phyloP scores from a whole-genome alignment of 2,329 filamentous ascomycete species.

The Aspergillus unguis region DNA sequence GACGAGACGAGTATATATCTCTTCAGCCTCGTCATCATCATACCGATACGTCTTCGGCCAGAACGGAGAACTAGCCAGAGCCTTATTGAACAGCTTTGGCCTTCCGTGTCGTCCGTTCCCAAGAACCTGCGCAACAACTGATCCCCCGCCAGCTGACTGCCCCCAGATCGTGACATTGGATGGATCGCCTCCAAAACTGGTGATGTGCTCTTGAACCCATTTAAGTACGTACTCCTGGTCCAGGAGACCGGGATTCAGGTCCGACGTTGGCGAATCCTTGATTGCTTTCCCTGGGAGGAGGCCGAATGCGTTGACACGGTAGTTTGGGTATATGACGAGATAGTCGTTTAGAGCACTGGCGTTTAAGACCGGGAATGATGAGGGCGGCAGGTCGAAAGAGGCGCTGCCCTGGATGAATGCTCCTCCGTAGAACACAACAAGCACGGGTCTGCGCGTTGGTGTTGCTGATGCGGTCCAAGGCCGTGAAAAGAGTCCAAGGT shows the following conservation, averaged over 20 bases:
- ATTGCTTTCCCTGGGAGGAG: slow-evolving; percentile 52
- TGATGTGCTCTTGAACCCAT: slow-evolving; percentile 55
- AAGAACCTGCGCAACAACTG: slow-evolving; percentile 40
- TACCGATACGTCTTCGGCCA: slow-evolving; percentile 59
- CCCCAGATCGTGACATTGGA: slow-evolving; percentile 54
- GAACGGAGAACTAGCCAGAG: slow-evolving; percentile 54
- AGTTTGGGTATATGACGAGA: slow-evolving; percentile 53
- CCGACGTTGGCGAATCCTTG: slow-evolving; percentile 41
- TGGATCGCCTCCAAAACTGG: slow-evolving; percentile 53
- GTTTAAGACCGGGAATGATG: slow-evolving; percentile 58
- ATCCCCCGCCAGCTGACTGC: slow-evolving; percentile 55
- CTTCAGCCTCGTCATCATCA: slow-evolving; percentile 51
- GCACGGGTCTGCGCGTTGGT: slow-evolving; percentile 50
- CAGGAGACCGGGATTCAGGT: slow-evolving; percentile 52
- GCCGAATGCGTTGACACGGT: slow-evolving; percentile 57
- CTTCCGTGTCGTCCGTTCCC: slow-evolving; percentile 45
- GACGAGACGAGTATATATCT: slow-evolving; percentile 48
- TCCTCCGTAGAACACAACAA: slow-evolving; percentile 61
- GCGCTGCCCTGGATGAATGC: slow-evolving; percentile 59
- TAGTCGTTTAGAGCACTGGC: slow-evolving; percentile 52
- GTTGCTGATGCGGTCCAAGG: slow-evolving; percentile 47
- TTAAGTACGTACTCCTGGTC: slow-evolving; percentile 53
- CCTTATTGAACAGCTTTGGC: slow-evolving; percentile 49
- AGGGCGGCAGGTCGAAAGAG: slow-evolving; percentile 54
- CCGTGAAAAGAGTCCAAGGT: slow-evolving; percentile 58